Base-by-base conservation (phyloP, 2,329 filamentous ascomycete species). In the Dendryphion nanum region DNA sequence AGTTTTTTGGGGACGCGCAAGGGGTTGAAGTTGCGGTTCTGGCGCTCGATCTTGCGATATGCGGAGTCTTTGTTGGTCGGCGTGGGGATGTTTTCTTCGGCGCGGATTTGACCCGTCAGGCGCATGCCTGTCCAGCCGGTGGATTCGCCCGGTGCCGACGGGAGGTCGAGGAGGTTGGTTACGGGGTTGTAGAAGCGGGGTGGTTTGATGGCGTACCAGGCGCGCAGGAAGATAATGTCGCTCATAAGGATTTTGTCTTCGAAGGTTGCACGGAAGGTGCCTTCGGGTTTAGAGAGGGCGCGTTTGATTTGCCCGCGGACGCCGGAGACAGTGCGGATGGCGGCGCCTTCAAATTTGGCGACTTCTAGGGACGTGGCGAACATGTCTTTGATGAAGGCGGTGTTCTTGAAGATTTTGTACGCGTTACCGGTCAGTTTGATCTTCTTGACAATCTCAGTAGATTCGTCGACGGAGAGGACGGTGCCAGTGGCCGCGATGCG, bases 381-480 rank as follows among this genome's bases (percentile, higher is more conserved):
- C 93, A 98, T 98, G 70, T 95, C 89, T 67, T 93, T 94, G 71
- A 98, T 89, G 64, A 98, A 98, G 26, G 93, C 90, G 0, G 93
- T 98, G 73, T 98, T 98, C 70, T 95, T 95, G 81, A 94, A 97
- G 68, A 97, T 94, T 72, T 97, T 97, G 78, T 93, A 94, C 1
- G 93, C 90, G 33, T 81, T 77, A 43, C 93, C 93, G 0, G 89
- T 96, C 33, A 98, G 79, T 69, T 98, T 98, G 61, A 98, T 83
- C 76, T 98, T 98, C 79, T 98, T 98, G 67, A 98, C 93, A 50
- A 98, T 97, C 64, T 98, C 93, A 3, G 88, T 90, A 28, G 85
- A 88, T 69, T 97, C 90, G 63, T 98, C 93, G 15, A 98, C 93
- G 59, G 85, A 90, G 48, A 97, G 74, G 4, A 98, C 88, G 2